Evolutionary conservation across 495 filamentous ascomycete species (phyloP).

Genomic region (Podospora didyma): DNA sequence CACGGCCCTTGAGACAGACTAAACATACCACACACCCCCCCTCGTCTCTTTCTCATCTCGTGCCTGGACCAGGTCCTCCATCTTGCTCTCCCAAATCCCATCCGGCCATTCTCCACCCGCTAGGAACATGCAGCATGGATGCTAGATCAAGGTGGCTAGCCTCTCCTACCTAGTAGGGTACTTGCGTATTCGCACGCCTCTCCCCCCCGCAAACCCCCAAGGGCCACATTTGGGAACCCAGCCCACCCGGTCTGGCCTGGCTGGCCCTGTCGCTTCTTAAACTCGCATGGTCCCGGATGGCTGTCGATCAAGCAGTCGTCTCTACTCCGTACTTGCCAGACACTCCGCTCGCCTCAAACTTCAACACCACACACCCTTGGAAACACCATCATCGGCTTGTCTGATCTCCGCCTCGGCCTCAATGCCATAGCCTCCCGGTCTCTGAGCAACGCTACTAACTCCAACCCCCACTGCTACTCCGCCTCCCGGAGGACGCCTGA

Average conservation of each 20-base stretch:
- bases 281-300: slow-evolving; percentile 36
- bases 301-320: slow-evolving; percentile 31
- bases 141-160: too few relatives aligned
- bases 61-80: background rate
- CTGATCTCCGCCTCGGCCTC: slow-evolving; percentile 39
- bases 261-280: slow-evolving; percentile 41
- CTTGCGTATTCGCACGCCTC: background rate
- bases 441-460: background rate
- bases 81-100: slow-evolving; percentile 5
- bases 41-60: too few relatives aligned
- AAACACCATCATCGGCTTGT: slow-evolving; percentile 34
- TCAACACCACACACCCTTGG: slow-evolving; percentile 28
- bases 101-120: background rate
- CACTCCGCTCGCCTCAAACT: slow-evolving; percentile 24
- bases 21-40: background rate
- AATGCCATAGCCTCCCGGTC: slow-evolving; percentile 24
- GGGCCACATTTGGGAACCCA: slow-evolving; percentile 2
- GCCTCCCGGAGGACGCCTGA: background rate
- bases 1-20: slow-evolving; percentile 6
- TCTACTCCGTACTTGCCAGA: slow-evolving; percentile 34
- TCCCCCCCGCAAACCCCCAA: too few relatives aligned
- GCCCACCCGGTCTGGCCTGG: slow-evolving; percentile 15
- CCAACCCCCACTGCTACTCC: background rate
- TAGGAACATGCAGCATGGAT: too few relatives aligned
- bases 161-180: background rate